Evolutionary conservation across 2,329 filamentous ascomycete genomes (phyloP).

Genomic region (Fusarium phyllophilum): DNA sequence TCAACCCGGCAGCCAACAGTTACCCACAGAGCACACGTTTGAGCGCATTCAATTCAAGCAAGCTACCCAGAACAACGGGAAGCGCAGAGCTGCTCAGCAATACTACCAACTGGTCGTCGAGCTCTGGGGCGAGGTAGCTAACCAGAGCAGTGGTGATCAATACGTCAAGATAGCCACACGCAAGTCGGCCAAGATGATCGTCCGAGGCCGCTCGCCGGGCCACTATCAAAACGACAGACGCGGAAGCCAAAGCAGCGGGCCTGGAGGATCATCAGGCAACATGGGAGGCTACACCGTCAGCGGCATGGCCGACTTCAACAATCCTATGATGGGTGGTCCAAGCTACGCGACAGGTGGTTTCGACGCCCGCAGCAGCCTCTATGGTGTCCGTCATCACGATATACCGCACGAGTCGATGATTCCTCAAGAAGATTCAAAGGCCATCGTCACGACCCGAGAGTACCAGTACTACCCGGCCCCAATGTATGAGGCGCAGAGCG

Average conservation of each 20-base stretch:
- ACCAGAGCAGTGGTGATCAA: conserved; percentile 56
- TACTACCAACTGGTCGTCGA: conserved; percentile 93
- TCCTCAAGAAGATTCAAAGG: conserved; percentile 61
- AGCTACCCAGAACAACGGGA: conserved; percentile 93
- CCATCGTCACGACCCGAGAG: conserved; percentile 59
- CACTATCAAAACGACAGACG: conserved; percentile 80
- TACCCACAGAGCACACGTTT: conserved; percentile 71
- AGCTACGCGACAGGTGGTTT: conserved; percentile 42
- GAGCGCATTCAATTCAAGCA: conserved; percentile 96
- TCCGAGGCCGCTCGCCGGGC: conserved; percentile 84
- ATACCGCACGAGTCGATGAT: conserved; percentile 63
- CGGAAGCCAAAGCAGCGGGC: conserved; percentile 74
- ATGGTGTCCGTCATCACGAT: conserved; percentile 60
- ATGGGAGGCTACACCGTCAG: conserved; percentile 57
- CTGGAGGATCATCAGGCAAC: conserved; percentile 71
- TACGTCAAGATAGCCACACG: conserved; percentile 78
- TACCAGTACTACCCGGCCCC: conserved; percentile 66
- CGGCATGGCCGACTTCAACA: conserved; percentile 44
- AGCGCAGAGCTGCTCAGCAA: conserved; percentile 88
- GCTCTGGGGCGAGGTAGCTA: conserved; percentile 75
- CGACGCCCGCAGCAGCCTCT: conserved; percentile 48
- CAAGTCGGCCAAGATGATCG: conserved; percentile 84
- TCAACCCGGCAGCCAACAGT: conserved; percentile 48
- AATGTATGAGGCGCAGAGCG: conserved; percentile 60
- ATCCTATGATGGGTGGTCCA: conserved; percentile 50